phyloP scores from a whole-genome alignment of 345 rosid genomes.

The Carallia brachiata region DNA sequence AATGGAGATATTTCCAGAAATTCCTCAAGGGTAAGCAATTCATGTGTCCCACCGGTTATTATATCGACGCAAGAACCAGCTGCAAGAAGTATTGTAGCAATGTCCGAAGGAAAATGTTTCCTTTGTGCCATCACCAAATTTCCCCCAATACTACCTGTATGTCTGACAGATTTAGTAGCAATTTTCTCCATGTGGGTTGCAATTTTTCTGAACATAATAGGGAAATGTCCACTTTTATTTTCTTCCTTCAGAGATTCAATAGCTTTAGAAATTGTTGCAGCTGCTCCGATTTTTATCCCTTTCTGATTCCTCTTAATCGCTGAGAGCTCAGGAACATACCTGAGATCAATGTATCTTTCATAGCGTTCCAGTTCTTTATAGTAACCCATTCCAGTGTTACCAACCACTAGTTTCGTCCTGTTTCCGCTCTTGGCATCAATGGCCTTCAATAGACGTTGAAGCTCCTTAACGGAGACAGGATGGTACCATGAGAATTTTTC shows the following conservation, averaged over 20 bases:
- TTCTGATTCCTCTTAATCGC: conserved; percentile 40
- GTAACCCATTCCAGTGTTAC: conserved; percentile 75
- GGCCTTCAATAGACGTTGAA: conserved; percentile 37
- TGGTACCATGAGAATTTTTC: conserved; percentile 42
- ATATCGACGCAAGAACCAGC: conserved; percentile 49
- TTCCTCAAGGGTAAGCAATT: conserved; percentile 47
- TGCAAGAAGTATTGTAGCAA: conserved; percentile 68
- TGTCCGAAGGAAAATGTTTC: conserved; percentile 74
- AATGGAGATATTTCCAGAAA: conserved; percentile 61
- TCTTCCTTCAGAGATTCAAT: conserved; percentile 58
- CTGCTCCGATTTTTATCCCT: conserved; percentile 72
- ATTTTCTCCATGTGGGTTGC: conserved; percentile 75
- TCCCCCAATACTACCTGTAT: conserved; percentile 76
- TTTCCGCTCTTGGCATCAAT: conserved; percentile 8
- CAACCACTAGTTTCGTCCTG: conserved; percentile 55
- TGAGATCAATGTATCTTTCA: conserved; percentile 64
- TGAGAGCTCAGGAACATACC: conserved; percentile 56
- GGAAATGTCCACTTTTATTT: conserved; percentile 12
- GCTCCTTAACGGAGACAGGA: conserved; percentile 52
- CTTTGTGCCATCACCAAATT: conserved; percentile 84
- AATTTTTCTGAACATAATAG: conserved; percentile 41
- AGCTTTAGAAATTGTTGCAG: conserved; percentile 65
- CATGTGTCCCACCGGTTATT: conserved; percentile 27
- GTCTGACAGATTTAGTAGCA: conserved; percentile 53
- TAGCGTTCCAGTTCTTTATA: conserved; percentile 49